Evolutionary conservation across 345 rosid species (phyloP).

Genomic region (Citrus medica): DNA sequence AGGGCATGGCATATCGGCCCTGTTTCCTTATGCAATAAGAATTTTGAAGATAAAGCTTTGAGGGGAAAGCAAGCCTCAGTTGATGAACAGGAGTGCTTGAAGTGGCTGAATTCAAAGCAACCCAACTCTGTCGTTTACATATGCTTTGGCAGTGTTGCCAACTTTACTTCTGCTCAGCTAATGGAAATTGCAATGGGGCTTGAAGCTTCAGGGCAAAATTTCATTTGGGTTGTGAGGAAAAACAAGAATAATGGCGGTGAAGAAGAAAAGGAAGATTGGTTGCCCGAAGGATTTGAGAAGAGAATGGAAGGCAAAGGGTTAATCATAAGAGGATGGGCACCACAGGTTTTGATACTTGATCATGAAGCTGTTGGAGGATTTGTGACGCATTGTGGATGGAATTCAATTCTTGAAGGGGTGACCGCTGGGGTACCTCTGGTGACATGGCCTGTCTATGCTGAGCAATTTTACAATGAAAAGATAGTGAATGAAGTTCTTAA

Average conservation of each 20-base stretch:
- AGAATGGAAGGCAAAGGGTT: conserved; percentile 38
- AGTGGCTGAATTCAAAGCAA: conserved; percentile 38
- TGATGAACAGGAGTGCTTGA: conserved; percentile 32
- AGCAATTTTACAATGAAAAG: conserved; percentile 58
- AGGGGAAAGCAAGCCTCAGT: conserved; percentile 32
- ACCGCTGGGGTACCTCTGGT: conserved; percentile 53
- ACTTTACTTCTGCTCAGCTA: conserved; percentile 28
- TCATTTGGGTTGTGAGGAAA: conserved; percentile 47
- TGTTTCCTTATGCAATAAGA: conserved; percentile 28
- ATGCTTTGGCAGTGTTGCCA: conserved; percentile 37
- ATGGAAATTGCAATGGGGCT: conserved; percentile 40
- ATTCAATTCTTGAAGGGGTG: conserved; percentile 49
- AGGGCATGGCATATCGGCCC: conserved; percentile 69
- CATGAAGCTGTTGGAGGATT: conserved; percentile 54
- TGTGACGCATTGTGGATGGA: conserved; percentile 62
- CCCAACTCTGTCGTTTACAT: conserved; percentile 43
- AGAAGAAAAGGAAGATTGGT: conserved; percentile 33
- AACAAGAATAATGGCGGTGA: background rate
- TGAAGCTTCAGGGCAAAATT: conserved; percentile 35
- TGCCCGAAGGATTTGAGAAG: conserved; percentile 37
- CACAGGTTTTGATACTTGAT: conserved; percentile 55
- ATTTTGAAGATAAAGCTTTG: conserved; percentile 22
- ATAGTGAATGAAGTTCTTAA: conserved; percentile 36
- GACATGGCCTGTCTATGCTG: conserved; percentile 40
- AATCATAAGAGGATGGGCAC: conserved; percentile 60